Conservation (phyloP, 768 basidiomycete species). For the Cystobasidium onofrii region DNA sequence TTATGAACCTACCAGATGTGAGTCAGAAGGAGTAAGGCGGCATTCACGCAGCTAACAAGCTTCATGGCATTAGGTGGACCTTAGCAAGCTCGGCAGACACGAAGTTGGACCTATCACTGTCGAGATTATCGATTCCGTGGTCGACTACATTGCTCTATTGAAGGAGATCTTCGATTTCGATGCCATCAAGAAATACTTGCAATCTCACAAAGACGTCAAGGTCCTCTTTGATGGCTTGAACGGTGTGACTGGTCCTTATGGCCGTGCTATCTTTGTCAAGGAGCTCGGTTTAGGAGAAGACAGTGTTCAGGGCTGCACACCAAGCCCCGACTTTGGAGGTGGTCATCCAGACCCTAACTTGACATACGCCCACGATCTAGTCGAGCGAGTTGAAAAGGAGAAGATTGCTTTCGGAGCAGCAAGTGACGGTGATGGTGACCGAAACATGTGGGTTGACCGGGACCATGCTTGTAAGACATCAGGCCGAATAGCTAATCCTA, state of each 20-base stretch:
- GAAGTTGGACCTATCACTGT: constrained; percentile 75
- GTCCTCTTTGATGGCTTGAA: constrained; percentile 93
- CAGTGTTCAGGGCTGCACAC: constrained; percentile 77
- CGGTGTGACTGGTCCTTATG: constrained; percentile 97
- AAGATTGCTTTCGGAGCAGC: constrained; percentile 90
- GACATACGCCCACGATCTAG: constrained; percentile 89
- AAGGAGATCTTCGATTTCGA: constrained; percentile 88
- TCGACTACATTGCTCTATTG: constrained; percentile 74
- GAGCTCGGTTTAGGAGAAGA: constrained; percentile 65
- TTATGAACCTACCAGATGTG: constrained; percentile 67
- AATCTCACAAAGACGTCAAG: constrained; percentile 56
- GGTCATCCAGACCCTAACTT: constrained; percentile 98
- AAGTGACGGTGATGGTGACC: constrained; percentile 91
- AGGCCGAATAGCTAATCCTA: not conserved
- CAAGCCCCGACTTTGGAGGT: constrained; percentile 92
- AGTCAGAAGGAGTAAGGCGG: constrained; percentile 43
- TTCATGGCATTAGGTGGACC: constrained; percentile 57
- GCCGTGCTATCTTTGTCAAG: constrained; percentile 72
- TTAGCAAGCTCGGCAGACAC: constrained; percentile 69
- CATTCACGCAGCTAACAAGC: too few relatives aligned
- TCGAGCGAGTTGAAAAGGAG: constrained; percentile 78
- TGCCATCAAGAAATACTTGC: constrained; percentile 80
- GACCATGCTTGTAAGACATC: too few relatives aligned
- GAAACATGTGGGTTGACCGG: constrained; percentile 74
- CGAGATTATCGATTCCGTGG: constrained; percentile 86